Evolutionary conservation across 2,329 filamentous ascomycete genomes (phyloP).

Genomic region (Colletotrichum magnum): DNA sequence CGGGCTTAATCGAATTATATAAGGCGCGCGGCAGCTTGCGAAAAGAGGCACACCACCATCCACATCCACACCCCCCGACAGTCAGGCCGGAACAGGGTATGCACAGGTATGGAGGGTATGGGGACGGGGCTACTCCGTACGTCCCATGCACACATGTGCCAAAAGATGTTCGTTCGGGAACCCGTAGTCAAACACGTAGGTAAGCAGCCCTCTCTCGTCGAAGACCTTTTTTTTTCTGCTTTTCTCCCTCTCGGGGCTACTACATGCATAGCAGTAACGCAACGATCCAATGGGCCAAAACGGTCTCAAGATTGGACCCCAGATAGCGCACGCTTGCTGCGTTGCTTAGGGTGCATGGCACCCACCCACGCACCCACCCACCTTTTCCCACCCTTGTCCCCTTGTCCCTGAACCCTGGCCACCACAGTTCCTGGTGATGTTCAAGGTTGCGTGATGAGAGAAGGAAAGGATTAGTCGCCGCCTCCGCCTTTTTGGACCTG

Average conservation of each 20-base stretch:
- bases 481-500: slow-evolving; percentile 24
- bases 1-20: slow-evolving; percentile 35
- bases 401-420: slow-evolving; percentile 24
- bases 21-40: slow-evolving; percentile 33
- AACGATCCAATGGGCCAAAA: slow-evolving; percentile 20
- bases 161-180: slow-evolving; percentile 23
- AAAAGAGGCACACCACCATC: slow-evolving; percentile 15
- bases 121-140: neutral
- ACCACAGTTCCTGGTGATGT: slow-evolving; percentile 21
- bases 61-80: neutral
- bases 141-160: slow-evolving; percentile 23
- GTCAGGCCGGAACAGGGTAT: slow-evolving; percentile 26
- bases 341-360: slow-evolving; percentile 36
- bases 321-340: slow-evolving; percentile 24
- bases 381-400: slow-evolving; percentile 16
- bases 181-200: slow-evolving; percentile 30
- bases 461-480: slow-evolving; percentile 21
- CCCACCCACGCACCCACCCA: slow-evolving; percentile 1
- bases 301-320: slow-evolving; percentile 22
- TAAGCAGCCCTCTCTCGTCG: slow-evolving; percentile 32
- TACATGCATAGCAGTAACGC: slow-evolving; percentile 25
- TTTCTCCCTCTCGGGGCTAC: slow-evolving; percentile 8
- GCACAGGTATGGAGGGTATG: neutral
- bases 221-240: slow-evolving; percentile 8
- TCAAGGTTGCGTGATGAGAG: slow-evolving; percentile 23